A percentile compares a stretch with the other conserved stretches of the same genome.
Conservation (phyloP, 352 stramenopile genomes). For the Phytophthora fragariae region DNA sequence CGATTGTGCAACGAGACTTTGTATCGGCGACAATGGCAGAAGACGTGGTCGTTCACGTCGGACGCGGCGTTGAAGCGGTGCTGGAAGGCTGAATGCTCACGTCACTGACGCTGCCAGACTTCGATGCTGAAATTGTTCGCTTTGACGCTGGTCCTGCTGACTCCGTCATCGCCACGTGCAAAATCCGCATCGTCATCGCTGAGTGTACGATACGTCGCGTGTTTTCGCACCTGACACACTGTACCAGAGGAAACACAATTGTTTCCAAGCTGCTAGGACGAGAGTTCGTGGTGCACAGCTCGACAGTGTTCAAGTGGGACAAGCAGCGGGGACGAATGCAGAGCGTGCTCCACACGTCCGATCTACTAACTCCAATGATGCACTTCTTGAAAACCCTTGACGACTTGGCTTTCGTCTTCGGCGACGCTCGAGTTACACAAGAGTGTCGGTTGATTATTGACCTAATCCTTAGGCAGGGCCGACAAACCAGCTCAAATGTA, state of each 20-base stretch:
- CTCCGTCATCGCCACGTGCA: not conserved
- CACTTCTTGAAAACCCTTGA: not conserved
- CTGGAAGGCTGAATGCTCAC: constrained; percentile 1
- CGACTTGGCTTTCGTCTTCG: constrained; percentile 4
- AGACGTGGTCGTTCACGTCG: not conserved
- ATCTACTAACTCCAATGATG: not conserved
- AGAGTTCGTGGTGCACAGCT: not conserved
- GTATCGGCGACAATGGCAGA: not conserved
- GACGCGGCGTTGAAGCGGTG: constrained; percentile 1
- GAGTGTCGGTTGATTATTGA: not conserved
- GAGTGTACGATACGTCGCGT: not conserved
- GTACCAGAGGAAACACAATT: not conserved
- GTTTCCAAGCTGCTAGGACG: not conserved
- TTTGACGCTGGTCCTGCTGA: not conserved
- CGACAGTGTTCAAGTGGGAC: constrained; percentile 5
- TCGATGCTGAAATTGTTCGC: constrained; percentile 1
- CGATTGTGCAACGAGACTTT: constrained; percentile 2
- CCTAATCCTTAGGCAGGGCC: too few species aligned
- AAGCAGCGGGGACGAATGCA: not conserved
- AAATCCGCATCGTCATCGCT: not conserved
- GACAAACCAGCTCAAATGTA: too few species aligned
- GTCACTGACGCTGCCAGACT: not conserved
- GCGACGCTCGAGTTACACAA: not conserved
- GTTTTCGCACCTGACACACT: not conserved
- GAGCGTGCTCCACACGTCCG: not conserved